Conservation (phyloP, 2,329 filamentous ascomycete species). For the Fonsecaea nubica region DNA sequence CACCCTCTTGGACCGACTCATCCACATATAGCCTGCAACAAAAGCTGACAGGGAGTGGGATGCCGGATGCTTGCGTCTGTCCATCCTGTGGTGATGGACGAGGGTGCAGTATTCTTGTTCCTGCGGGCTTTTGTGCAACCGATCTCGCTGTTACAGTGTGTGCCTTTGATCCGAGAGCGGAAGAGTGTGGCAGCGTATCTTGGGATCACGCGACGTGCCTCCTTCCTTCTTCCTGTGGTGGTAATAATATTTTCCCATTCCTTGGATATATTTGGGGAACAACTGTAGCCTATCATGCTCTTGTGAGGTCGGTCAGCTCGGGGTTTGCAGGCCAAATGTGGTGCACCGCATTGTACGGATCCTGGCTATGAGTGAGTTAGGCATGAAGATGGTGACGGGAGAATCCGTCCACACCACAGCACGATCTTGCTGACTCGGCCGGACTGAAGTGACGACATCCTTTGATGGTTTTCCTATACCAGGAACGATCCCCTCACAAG, state of each 20-base stretch:
- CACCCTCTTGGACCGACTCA: not conserved
- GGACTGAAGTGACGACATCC: not conserved
- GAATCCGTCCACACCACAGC: not conserved
- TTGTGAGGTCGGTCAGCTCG: not conserved
- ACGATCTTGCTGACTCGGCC: not conserved
- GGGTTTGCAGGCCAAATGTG: not conserved
- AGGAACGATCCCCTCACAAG: too few relatives aligned
- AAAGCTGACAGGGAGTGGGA: not conserved
- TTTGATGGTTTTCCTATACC: too few relatives aligned
- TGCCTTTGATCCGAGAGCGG: not conserved
- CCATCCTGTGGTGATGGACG: not conserved
- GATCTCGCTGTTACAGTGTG: conserved; percentile 1
- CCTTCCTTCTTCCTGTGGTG: not conserved
- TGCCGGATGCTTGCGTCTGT: not conserved
- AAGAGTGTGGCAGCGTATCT: conserved; percentile 2
- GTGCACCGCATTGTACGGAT: not conserved
- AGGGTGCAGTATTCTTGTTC: conserved; percentile 6
- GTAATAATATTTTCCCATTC: not conserved
- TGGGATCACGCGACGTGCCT: not conserved
- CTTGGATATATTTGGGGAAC: not conserved
- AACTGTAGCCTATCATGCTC: not conserved
- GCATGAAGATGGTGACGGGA: too few relatives aligned
- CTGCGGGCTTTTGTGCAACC: not conserved
- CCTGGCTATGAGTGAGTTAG: not conserved
- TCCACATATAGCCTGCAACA: not conserved